Evolutionary conservation across 441 rosid genomes (phyloP), one percentile per base, ranked within the genome.

Genomic region (Arabidopsis lyrata): DNA sequence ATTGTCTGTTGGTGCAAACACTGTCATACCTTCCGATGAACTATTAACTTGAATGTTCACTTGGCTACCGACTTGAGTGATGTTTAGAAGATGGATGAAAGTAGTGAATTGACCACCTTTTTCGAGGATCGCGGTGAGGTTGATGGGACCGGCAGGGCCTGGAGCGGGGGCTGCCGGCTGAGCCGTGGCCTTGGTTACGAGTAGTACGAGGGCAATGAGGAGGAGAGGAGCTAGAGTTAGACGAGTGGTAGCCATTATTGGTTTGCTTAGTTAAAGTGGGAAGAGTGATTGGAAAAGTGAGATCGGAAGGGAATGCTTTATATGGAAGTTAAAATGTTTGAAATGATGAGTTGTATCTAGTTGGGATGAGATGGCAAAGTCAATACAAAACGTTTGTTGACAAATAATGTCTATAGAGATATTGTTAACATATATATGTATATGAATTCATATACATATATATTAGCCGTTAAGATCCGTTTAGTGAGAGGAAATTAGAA

Each of bases 1-100:
- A 27, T 85, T 86, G 34, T 91, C 95, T 0, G 95, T 89, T 5
- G 95, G 95, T 2, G 97, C 90, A 4, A 91, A 86, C 4, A 89
- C 77, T 8, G 95, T 91, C 83, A 89, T 70, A 20, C 97, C 97
- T 24, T 89, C 86, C 2, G 83, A 63, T 58, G 93, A 84, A 80
- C 77, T 80, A 61, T 87, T 88, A 77, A 89, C 68, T 69, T 91
- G 95, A 78, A 73, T 86, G 35, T 71, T 63, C 5, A 89, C 73
- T 75, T 91, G 94, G 42, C 4, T 73, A 5, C 60, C 83, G 0
- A 79, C 85, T 70, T 85, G 91, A n/a, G 94, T 88, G 31, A 73
- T 41, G 72, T 48, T 81, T 22, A 91, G 22, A 13, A 91, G 85
- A 54, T 66, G 83, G 12, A 87, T 85, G 50, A 88, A 71, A n/a